Evolutionary conservation across 768 basidiomycete genomes (phyloP).

Genomic region (Strobilomyces echinocephalus): DNA sequence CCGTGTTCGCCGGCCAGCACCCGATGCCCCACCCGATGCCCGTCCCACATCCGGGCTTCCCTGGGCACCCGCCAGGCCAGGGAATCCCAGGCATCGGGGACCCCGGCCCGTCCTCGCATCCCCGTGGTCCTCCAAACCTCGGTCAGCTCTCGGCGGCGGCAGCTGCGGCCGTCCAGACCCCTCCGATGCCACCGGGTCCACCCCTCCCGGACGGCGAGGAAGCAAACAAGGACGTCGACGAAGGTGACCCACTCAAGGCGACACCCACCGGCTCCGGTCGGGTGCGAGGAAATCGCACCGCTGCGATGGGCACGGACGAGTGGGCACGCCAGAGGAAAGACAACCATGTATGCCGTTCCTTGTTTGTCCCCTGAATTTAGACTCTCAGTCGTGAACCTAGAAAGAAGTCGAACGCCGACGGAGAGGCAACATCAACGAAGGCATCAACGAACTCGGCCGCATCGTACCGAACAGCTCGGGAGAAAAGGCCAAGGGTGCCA

Average conservation of each 20-base stretch:
- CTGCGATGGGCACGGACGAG: slow-evolving; percentile 69
- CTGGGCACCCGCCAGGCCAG: slow-evolving; percentile 22
- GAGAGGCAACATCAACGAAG: slow-evolving; percentile 93
- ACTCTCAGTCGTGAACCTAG: slow-evolving; percentile 38
- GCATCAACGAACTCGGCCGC: slow-evolving; percentile 85
- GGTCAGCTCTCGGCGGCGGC: slow-evolving; percentile 49
- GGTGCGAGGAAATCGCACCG: slow-evolving; percentile 48
- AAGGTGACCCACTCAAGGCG: slow-evolving; percentile 21
- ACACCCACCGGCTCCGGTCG: slow-evolving; percentile 35
- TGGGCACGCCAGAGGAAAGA: slow-evolving; percentile 79
- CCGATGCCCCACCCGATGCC: slow-evolving; percentile 19
- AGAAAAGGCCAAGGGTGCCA: slow-evolving; percentile 86
- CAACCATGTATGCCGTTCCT: slow-evolving; percentile 58
- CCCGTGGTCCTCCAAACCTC: slow-evolving; percentile 60
- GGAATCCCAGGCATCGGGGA: slow-evolving; percentile 55
- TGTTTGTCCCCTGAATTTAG: background rate
- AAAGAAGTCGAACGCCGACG: slow-evolving; percentile 98
- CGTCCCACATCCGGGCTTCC: slow-evolving; percentile 39
- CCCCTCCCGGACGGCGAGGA: slow-evolving; percentile 21
- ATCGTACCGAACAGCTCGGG: slow-evolving; percentile 86
- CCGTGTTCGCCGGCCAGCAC: slow-evolving; percentile 38
- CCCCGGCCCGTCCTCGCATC: slow-evolving; percentile 70
- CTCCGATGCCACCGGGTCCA: slow-evolving; percentile 14
- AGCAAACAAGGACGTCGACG: slow-evolving; percentile 25
- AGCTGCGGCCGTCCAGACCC: slow-evolving; percentile 44